Conservation (phyloP, 345 rosid species). For the Eutrema japonicum region DNA sequence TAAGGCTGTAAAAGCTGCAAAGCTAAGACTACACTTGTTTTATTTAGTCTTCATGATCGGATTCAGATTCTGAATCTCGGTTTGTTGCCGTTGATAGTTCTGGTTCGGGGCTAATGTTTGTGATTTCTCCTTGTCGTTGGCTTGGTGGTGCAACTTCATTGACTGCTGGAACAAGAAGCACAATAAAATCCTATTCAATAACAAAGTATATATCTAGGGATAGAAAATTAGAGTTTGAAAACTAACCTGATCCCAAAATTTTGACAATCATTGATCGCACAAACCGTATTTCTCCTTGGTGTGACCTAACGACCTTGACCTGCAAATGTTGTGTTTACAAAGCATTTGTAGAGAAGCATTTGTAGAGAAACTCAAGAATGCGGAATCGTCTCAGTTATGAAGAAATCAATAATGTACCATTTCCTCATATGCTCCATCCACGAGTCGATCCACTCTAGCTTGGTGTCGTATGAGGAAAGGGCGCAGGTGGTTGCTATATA, state of each 20-base stretch:
- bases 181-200: not conserved
- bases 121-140: slow-evolving; percentile 29
- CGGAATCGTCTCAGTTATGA: not conserved
- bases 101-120: slow-evolving; percentile 17
- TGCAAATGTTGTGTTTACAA: slow-evolving; percentile 39
- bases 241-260: slow-evolving; percentile 54
- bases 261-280: slow-evolving; percentile 46
- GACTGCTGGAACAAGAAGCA: not conserved
- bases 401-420: slow-evolving; percentile 45
- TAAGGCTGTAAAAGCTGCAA: slow-evolving; percentile 31
- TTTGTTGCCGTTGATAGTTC: slow-evolving; percentile 25
- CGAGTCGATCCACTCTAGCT: slow-evolving; percentile 52
- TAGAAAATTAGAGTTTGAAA: not conserved
- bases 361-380: not conserved
- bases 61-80: slow-evolving; percentile 39
- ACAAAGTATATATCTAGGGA: not conserved
- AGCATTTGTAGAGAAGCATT: slow-evolving; percentile 3
- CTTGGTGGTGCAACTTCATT: slow-evolving; percentile 27
- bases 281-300: slow-evolving; percentile 57
- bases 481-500: slow-evolving; percentile 63
- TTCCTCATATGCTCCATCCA: slow-evolving; percentile 51
- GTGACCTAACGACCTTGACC: slow-evolving; percentile 53
- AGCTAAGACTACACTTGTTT: slow-evolving; percentile 36
- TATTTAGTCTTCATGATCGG: slow-evolving; percentile 48
- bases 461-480: slow-evolving; percentile 68